Evolutionary conservation across 164 flowering plant species (phyloP).

Genomic region (Litsea cubeba): DNA sequence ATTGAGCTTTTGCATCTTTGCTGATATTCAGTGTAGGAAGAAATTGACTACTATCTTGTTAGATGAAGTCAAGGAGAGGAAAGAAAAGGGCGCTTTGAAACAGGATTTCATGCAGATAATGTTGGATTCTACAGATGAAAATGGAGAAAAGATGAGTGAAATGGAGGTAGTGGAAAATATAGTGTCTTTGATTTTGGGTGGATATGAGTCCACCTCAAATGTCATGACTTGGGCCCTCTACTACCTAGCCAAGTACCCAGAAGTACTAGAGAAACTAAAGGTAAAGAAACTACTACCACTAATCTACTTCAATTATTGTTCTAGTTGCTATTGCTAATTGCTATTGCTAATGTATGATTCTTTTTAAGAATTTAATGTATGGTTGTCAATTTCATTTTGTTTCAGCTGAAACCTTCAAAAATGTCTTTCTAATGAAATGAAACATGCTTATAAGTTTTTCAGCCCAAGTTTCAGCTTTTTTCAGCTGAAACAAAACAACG

Average conservation of each 20-base stretch:
- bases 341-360: not conserved
- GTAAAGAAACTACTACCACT: not conserved
- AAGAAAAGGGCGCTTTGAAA: not conserved
- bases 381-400: no score
- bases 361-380: no score
- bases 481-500: no score
- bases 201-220: slow-evolving; percentile 19
- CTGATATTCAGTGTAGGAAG: slow-evolving; percentile 12
- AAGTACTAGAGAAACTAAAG: slow-evolving; percentile 14
- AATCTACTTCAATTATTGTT: not conserved
- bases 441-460: no score
- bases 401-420: no score
- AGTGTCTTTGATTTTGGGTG: slow-evolving; percentile 16
- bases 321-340: slow-evolving; percentile 1
- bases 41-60: slow-evolving; percentile 8
- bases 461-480: no score
- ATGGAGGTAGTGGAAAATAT: slow-evolving; percentile 10
- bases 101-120: slow-evolving; percentile 14
- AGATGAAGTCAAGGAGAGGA: slow-evolving; percentile 15
- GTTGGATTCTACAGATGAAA: slow-evolving; percentile 15
- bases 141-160: slow-evolving; percentile 13
- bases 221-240: slow-evolving; percentile 19
- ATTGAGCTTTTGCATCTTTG: not conserved
- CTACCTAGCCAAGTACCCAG: slow-evolving; percentile 15
- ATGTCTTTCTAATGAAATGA: no score